Conservation (phyloP, 129 eudicot genomes). For the Pseudognaphalium luteoalbum region DNA sequence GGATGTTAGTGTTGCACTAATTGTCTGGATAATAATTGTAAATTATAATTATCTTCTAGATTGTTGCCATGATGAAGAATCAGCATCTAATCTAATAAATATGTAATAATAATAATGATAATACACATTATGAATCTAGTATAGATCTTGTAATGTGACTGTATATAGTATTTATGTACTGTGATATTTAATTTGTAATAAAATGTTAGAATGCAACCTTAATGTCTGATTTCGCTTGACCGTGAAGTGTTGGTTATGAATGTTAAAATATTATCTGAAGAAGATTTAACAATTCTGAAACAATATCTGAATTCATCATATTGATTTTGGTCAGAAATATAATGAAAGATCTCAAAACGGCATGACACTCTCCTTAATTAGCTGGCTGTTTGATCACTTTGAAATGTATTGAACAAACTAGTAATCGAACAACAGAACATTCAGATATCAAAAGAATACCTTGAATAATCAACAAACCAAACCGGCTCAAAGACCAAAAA, state of each 20-base stretch:
- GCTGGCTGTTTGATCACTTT: too few relatives aligned
- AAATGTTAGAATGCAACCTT: background rate
- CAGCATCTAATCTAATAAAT: constrained; percentile 21
- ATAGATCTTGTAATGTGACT: background rate
- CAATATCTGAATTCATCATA: background rate
- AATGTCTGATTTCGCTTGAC: background rate
- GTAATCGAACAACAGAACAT: too few relatives aligned
- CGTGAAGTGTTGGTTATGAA: too few relatives aligned
- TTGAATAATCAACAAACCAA: too few relatives aligned
- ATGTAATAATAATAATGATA: background rate
- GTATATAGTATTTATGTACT: constrained; percentile 12
- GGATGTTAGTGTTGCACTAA: constrained; percentile 27
- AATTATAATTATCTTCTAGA: background rate
- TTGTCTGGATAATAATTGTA: constrained; percentile 14
- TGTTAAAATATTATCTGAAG: background rate
- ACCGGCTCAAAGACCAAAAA: too few relatives aligned
- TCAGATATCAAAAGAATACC: too few relatives aligned
- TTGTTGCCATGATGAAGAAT: constrained; percentile 14
- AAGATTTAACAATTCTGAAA: background rate
- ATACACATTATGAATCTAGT: background rate
- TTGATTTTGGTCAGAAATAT: background rate
- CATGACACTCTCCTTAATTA: too few relatives aligned
- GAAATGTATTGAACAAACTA: too few relatives aligned
- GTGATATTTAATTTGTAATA: constrained; percentile 3
- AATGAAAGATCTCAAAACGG: background rate